Evolutionary conservation across 2,329 filamentous ascomycete species (phyloP).

Genomic region (Clonostachys byssicola): DNA sequence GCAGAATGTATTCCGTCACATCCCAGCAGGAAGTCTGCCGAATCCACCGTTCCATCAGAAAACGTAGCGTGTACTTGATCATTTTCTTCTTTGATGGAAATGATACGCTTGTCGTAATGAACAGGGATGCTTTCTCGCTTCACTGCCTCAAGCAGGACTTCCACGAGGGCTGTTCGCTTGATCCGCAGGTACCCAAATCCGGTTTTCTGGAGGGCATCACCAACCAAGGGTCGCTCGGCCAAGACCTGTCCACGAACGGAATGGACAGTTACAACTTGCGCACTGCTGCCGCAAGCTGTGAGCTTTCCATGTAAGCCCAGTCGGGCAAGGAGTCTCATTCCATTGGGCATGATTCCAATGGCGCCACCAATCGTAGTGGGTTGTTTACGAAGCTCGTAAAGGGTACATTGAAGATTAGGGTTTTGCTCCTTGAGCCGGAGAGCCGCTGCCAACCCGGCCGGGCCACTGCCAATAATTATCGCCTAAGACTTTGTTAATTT

Average conservation of each 20-base stretch:
- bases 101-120: slow-evolving; percentile 67
- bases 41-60: slow-evolving; percentile 39
- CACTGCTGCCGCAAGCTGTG: slow-evolving; percentile 54
- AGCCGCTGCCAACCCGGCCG: no score
- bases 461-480: no score
- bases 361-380: slow-evolving; percentile 6
- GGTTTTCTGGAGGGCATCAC: slow-evolving; percentile 46
- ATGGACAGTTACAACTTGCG: slow-evolving; percentile 58
- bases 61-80: slow-evolving; percentile 58
- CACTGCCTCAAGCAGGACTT: slow-evolving; percentile 54
- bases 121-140: slow-evolving; percentile 32
- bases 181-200: slow-evolving; percentile 64
- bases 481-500: no score
- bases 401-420: neutral
- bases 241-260: slow-evolving; percentile 58
- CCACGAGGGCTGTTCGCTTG: slow-evolving; percentile 51
- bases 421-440: no score
- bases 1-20: slow-evolving; percentile 37
- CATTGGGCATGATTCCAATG: slow-evolving; percentile 44
- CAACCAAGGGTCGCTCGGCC: slow-evolving; percentile 54
- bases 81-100: slow-evolving; percentile 52
- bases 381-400: slow-evolving; percentile 5
- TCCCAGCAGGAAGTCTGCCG: slow-evolving; percentile 39
- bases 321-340: slow-evolving; percentile 64
- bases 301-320: slow-evolving; percentile 61